Evolutionary conservation across 2,329 filamentous ascomycete genomes (phyloP).

Genomic region (Colletotrichum paranaense): DNA sequence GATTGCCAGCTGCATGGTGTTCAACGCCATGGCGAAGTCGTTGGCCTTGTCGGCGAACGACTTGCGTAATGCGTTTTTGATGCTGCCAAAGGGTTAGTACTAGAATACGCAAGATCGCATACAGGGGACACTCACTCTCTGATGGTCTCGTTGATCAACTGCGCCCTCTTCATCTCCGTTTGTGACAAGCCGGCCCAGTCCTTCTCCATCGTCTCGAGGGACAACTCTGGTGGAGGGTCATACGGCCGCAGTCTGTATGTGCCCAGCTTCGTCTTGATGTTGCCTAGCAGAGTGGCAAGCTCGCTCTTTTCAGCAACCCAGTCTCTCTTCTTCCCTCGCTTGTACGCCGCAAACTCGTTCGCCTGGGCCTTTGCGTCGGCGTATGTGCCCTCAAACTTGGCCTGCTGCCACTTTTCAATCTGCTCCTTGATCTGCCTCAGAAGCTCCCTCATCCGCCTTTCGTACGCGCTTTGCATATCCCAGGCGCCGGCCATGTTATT

Average conservation of each 20-base stretch:
- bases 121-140: constrained; percentile 74
- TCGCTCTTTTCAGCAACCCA: constrained; percentile 99
- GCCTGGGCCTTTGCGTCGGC: constrained; percentile 90
- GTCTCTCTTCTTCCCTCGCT: constrained; percentile 87
- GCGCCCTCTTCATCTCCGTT: constrained; percentile 87
- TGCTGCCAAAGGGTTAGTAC: constrained; percentile 62
- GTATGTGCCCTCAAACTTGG: constrained; percentile 92
- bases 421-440: constrained; percentile 80
- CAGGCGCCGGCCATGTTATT: constrained; percentile 99
- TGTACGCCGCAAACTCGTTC: constrained; percentile 86
- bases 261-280: constrained; percentile 98
- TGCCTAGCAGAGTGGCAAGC: constrained; percentile 89
- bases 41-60: constrained; percentile 98
- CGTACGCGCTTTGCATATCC: constrained; percentile 99
- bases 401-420: constrained; percentile 79
- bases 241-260: constrained; percentile 94
- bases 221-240: constrained; percentile 86
- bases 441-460: constrained; percentile 88
- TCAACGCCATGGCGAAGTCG: constrained; percentile 94
- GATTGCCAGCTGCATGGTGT: constrained; percentile 93
- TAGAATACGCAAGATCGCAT: constrained; percentile 38
- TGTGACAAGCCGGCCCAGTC: constrained; percentile 85
- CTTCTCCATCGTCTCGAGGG: constrained; percentile 82
- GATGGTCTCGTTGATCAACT: constrained; percentile 97
- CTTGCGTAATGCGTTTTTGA: constrained; percentile 93